A percentile compares a stretch with the other conserved stretches of the same genome.
These are phyloP conservation scores for Phytophthora nicotianae DNA, from an alignment of 352 stramenopile species.

Conservation along the genomic window DNA sequence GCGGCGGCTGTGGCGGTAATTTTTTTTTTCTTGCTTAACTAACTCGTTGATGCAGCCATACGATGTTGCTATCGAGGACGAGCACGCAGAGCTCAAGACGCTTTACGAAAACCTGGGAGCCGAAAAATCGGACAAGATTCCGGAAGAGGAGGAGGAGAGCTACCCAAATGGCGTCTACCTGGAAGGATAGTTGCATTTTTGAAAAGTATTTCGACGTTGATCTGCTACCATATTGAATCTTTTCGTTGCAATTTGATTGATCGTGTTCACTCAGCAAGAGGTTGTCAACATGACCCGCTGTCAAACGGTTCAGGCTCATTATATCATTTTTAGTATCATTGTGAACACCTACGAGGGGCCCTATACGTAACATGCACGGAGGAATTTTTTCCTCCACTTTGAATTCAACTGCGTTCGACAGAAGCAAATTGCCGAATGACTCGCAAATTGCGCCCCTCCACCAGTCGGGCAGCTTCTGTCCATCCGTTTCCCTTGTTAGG, in stretches of 20 bases:
- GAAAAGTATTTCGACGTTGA: no score
- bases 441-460: background rate
- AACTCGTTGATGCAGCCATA: constrained; percentile 41
- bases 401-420: background rate
- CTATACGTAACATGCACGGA: constrained; percentile 8
- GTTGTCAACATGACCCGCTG: constrained; percentile 56
- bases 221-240: no score
- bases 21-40: background rate
- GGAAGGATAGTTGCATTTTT: constrained; percentile 30
- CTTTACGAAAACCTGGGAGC: constrained; percentile 57
- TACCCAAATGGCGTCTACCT: constrained; percentile 33
- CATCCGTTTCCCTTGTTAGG: constrained; percentile 27
- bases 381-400: background rate
- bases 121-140: constrained; percentile 49
- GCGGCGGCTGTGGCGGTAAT: background rate
- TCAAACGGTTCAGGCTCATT: constrained; percentile 75
- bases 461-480: constrained; percentile 18
- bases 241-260: constrained; percentile 16
- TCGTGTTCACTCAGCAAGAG: constrained; percentile 66
- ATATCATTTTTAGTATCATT: constrained; percentile 79
- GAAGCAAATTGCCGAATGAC: constrained; percentile 32
- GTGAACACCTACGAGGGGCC: constrained; percentile 42
- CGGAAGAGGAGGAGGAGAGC: constrained; percentile 34
- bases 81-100: constrained; percentile 54
- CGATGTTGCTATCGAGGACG: constrained; percentile 68